Evolutionary conservation across 176 grass and related monocot species (phyloP).

Genomic region (Areca catechu): DNA sequence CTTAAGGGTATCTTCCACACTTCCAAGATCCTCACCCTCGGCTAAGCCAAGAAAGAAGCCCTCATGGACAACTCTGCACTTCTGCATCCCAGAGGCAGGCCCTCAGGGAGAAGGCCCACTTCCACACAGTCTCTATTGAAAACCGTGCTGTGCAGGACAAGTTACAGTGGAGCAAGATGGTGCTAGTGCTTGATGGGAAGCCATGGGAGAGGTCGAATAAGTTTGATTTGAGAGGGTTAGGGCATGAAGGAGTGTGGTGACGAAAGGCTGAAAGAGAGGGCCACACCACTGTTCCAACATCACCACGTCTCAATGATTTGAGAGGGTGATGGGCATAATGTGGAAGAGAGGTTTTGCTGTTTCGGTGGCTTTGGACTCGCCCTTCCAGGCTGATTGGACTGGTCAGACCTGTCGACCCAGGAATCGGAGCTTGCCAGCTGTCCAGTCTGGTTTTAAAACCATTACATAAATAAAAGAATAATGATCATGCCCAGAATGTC

Average conservation of each 20-base stretch:
- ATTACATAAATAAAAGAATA: too few relatives aligned
- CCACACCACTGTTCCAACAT: too few relatives aligned
- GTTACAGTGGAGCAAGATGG: constrained; percentile 13
- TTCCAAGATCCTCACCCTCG: constrained; percentile 69
- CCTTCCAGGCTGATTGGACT: too few relatives aligned
- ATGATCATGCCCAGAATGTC: too few relatives aligned
- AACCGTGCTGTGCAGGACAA: constrained; percentile 37
- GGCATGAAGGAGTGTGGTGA: constrained; percentile 9
- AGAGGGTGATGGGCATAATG: too few relatives aligned
- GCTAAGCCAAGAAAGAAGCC: constrained; percentile 46
- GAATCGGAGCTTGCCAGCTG: too few relatives aligned
- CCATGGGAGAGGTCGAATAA: constrained; percentile 39
- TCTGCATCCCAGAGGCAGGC: constrained; percentile 9
- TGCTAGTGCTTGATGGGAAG: constrained; percentile 6
- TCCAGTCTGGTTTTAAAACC: too few relatives aligned
- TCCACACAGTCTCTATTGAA: constrained; percentile 42
- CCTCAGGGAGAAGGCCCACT: constrained; percentile 41
- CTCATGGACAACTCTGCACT: constrained; percentile 12
- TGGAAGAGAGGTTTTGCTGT: too few relatives aligned
- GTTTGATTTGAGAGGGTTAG: constrained; percentile 16
- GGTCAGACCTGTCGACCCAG: too few relatives aligned
- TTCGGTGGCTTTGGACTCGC: too few relatives aligned
- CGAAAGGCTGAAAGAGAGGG: background rate
- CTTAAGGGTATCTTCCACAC: constrained; percentile 54
- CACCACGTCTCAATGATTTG: too few relatives aligned